Base-by-base conservation (phyloP, 2,329 filamentous ascomycete genomes). In the Teratosphaeriaceae sp. region DNA sequence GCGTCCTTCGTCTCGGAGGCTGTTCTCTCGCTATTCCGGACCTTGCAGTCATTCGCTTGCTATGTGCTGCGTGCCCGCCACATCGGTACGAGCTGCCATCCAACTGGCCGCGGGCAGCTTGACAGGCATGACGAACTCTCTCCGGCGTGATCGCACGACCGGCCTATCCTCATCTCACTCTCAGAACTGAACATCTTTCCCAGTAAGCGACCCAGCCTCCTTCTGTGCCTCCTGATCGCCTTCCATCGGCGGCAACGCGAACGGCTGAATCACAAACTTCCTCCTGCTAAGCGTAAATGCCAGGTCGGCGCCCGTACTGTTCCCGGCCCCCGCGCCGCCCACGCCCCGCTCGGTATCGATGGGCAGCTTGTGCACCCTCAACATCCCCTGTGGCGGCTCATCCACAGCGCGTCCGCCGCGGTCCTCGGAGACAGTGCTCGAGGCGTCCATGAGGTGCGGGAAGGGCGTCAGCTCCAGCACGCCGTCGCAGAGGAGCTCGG, bases 301-400 rank as follows among this genome's bases (percentile, higher is more conserved):
- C 65, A 95, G 76, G 65, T 96, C 88, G 58, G 94, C 86, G 19
- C 85, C 81, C 42, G 83, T 75, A 49, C 80, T 67, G 21, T 69
- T 68, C 1, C 63, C 80, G 45, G 78, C 78, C 46, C 80, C 79
- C 2, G 78, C 75, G 8, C 80, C 82, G 12, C 87, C 88, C 2
- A 88, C 88, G 1, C 92, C 90, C 52, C 85, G 87, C 61, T 97
- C 90, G 46, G 94, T 86, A 52, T 87, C 82, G 1, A 95, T 73
- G 0, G 92, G 90, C 26, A 97, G 65, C 42, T 82, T 82, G 62
- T 94, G 87, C 1, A 94, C 78, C 48, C 82, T 85, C 15, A 97
- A 68, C 65, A 97, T 78, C 1, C 92, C 92, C 60, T 97, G 90
- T 1, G 85, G 82, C 44, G 83, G 80, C 45, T 94, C 88, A 46